Base-by-base conservation (phyloP, 2,329 filamentous ascomycete genomes). In the Periconia sp. region DNA sequence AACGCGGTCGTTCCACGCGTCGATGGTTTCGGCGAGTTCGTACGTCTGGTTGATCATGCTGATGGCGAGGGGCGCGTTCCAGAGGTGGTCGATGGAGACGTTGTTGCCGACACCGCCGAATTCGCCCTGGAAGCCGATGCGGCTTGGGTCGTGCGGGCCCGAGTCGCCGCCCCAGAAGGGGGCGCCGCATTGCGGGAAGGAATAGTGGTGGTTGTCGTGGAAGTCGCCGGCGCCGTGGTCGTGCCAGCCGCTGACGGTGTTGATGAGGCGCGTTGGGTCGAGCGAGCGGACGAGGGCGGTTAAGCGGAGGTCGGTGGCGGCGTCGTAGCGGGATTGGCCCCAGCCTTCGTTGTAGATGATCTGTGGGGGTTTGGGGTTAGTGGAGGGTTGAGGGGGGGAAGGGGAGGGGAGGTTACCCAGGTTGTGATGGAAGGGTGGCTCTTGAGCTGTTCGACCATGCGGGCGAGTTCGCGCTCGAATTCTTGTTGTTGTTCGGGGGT, bases 311-410 rank as follows among this genome's bases (percentile, higher is more conserved):
- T 90, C 87, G 0, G 41, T 49, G 6, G 11, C 40, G 8, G 76
- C 76, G 0, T 71, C 68, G 0, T 76, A 61, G 2, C 66, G 76
- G 2, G 82, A 71, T 62, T 90, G 87, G 1, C 84, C 86, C 87
- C 87, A 90, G 42, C 85, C 86, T 67, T 90, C 87, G 64, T 90
- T 89, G 70, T 89, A 90, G 60, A 90, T 84, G 15, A 87, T 75
- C 82, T 80, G 52, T 14, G 6, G 3, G 11, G 3, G 11, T 37
- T 13, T 37, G 17, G 31, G 7, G 23, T 52, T 33, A 47, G 47
- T 41, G 37, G 13, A 14, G 18, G 10, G 19, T 3, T 13, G 33
- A n/a, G 6, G 15, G 15, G 15, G 33, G 33, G 11, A 37, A 11
- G 33, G 15, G 10, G 33, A n/a, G 33, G 11, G 33, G 33, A 37